A percentile compares a stretch with the other conserved stretches of the same genome.
These are phyloP conservation scores for Camelina hispida DNA, from an alignment of 345 rosid genomes.

Conservation along the genomic window DNA sequence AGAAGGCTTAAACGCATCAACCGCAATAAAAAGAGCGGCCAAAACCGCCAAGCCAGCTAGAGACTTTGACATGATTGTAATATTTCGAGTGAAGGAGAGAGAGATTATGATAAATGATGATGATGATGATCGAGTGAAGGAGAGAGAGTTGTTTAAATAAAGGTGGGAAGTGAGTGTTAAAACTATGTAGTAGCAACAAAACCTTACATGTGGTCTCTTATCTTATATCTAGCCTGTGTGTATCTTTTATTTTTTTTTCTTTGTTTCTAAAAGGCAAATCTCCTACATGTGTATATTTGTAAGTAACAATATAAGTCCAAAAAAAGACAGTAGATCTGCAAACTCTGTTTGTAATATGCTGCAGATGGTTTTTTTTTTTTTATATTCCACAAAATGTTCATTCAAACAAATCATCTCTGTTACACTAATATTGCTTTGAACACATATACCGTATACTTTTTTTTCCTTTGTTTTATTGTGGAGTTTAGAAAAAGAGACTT, in stretches of 20 bases:
- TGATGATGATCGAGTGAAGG: conserved; percentile 36
- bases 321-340: conserved; percentile 36
- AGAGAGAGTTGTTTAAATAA: conserved; percentile 42
- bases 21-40: conserved; percentile 44
- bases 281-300: conserved; percentile 34
- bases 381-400: conserved; percentile 27
- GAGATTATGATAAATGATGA: conserved; percentile 12
- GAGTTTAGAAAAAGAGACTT: background rate
- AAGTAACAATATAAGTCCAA: conserved; percentile 35
- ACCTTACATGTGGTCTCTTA: conserved; percentile 48
- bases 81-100: conserved; percentile 2
- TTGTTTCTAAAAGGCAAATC: conserved; percentile 9
- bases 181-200: conserved; percentile 40
- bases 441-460: background rate
- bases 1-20: conserved; percentile 56
- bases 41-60: conserved; percentile 43
- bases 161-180: conserved; percentile 36
- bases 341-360: conserved; percentile 33
- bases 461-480: background rate
- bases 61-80: conserved; percentile 38
- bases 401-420: background rate
- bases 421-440: conserved; percentile 18
- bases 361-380: conserved; percentile 25
- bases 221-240: conserved; percentile 38
- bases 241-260: conserved; percentile 14